Evolutionary conservation across 176 grass and related monocot species (phyloP).

Genomic region (Leersia perrieri): DNA sequence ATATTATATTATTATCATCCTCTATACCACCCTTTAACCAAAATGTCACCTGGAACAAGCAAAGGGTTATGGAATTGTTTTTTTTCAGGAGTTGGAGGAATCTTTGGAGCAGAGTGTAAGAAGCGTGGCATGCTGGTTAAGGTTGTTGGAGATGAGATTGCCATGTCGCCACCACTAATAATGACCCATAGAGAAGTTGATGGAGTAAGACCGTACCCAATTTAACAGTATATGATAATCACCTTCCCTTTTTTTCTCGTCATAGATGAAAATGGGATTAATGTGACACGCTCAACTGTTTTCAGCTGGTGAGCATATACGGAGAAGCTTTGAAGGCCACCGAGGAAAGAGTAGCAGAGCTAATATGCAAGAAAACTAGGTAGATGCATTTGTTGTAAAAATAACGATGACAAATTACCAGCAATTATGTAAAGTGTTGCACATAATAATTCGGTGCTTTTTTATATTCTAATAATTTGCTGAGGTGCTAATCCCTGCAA

Average conservation of each 20-base stretch:
- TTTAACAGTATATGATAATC: not conserved
- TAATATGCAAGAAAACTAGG: conserved; percentile 47
- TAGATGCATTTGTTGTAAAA: no score
- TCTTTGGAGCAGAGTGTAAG: conserved; percentile 81
- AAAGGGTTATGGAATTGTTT: not conserved
- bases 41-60: not conserved
- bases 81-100: conserved; percentile 76
- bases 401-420: no score
- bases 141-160: conserved; percentile 78
- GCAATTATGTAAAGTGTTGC: no score
- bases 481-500: no score
- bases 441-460: no score
- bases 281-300: not conserved
- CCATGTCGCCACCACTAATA: conserved; percentile 81
- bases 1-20: no score
- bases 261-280: not conserved
- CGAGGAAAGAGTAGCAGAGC: conserved; percentile 63
- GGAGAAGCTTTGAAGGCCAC: conserved; percentile 72
- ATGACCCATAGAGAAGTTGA: conserved; percentile 71
- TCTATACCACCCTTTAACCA: not conserved
- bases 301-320: conserved; percentile 76
- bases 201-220: conserved; percentile 52
- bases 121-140: conserved; percentile 81
- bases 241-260: not conserved
- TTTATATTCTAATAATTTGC: no score